Percentiles rank a stretch among this genome's conserved stretches.
Evolutionary conservation across 2,329 filamentous ascomycete species (phyloP).

Genomic region (Orbilia quercus): DNA sequence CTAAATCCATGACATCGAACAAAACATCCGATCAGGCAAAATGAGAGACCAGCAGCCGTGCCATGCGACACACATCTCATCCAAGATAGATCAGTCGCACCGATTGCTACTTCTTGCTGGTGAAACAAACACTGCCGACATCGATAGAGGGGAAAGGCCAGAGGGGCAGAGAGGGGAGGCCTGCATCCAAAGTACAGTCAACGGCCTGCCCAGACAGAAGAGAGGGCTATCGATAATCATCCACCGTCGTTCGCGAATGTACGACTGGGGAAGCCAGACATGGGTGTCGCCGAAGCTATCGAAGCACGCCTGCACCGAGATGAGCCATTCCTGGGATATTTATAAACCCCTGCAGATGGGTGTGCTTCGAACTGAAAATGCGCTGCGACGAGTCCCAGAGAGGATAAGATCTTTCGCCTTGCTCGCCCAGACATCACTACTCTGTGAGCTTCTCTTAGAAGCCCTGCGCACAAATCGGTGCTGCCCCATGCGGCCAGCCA

Average conservation of each 20-base stretch:
- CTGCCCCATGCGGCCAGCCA: constrained; percentile 34
- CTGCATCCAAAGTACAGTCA: too few relatives aligned
- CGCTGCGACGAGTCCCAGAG: constrained; percentile 21
- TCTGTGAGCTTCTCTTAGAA: constrained; percentile 1
- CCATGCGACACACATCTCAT: constrained; percentile 36
- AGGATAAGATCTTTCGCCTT: constrained; percentile 41
- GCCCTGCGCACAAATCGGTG: constrained; percentile 26
- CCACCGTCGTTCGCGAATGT: background rate
- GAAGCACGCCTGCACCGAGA: constrained; percentile 30
- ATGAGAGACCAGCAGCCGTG: constrained; percentile 24
- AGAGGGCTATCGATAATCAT: constrained; percentile 49
- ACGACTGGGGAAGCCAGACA: constrained; percentile 21
- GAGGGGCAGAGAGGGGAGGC: background rate
- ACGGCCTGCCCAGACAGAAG: too few relatives aligned
- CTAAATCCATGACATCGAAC: constrained; percentile 29
- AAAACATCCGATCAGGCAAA: constrained; percentile 38
- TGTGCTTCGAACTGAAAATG: constrained; percentile 7
- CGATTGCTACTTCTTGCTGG: constrained; percentile 17
- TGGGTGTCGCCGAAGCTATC: constrained; percentile 35
- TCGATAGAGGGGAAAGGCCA: constrained; percentile 21
- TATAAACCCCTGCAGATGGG: constrained; percentile 49
- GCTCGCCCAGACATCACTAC: constrained; percentile 43
- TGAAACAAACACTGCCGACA: constrained; percentile 48
- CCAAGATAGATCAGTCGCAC: constrained; percentile 12
- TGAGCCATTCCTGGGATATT: constrained; percentile 56